Base-by-base conservation (phyloP, 345 rosid genomes). In the Dimocarpus longan region DNA sequence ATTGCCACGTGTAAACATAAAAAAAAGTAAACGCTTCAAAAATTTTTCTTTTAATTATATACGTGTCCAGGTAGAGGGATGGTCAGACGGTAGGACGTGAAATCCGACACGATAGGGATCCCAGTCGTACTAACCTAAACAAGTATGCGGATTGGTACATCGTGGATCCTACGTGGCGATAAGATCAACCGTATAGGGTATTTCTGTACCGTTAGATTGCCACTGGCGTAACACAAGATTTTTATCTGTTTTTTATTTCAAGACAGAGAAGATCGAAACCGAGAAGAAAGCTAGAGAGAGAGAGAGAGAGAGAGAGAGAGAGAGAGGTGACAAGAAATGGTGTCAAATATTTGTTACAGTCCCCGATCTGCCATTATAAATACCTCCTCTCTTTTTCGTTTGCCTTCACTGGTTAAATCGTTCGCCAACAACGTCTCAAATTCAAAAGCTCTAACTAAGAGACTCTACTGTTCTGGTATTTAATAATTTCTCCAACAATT, bases 321-420 rank as follows among this genome's bases (percentile, higher is more conserved):
- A 26, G 28, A 26, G 44, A 68, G 37, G 28, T 16, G 32, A 24
- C 0, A 16, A 62, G 84, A 57, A 80, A 88, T 86, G 90, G 82
- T 80, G 83, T 88, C 89, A 86, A 84, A 78, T 28, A 56, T 70
- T 8, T 80, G 83, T 82, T 75, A 64, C 87, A 80, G 80, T 80
- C 54, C 76, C 15, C 71, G 70, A 71, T 82, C 63, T 43, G 54
- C 40, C 15, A 22, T 60, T 94, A 94, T 92, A 91, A 91, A 91
- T 89, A 87, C 80, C 82, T 22, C 8, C 24, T 74, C 77, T 43
- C 63, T 71, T 52, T 18, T 80, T 16, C 69, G 24, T 50, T 81
- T 77, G 70, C 22, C 82, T 66, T 79, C 91, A 70, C 3, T 72
- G 57, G 70, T 73, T 44, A 71, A 84, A 46, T 75, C 78, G 0